phyloP scores from a whole-genome alignment of 78 protist genomes.

The Dictyostelium firmibasis region DNA sequence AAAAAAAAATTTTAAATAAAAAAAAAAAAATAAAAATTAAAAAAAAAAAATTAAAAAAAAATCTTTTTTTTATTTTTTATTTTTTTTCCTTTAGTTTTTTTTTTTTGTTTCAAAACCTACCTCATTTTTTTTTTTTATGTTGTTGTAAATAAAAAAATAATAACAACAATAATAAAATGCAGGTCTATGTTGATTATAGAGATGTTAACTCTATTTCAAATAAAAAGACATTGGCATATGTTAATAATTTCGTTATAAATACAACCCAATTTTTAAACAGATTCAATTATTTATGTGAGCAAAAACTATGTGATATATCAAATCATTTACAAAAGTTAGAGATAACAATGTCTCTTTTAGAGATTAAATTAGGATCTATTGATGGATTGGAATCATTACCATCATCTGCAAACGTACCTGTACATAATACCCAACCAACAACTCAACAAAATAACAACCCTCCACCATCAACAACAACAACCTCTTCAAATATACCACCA shows the following conservation, averaged over 20 bases:
- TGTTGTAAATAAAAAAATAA: background rate
- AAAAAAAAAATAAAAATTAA: too few species aligned
- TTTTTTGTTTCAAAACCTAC: background rate
- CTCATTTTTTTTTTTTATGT: background rate
- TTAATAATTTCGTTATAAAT: conserved; percentile 76
- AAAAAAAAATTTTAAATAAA: too few species aligned
- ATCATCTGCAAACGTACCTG: conserved; percentile 16
- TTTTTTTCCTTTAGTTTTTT: background rate
- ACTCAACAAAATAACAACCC: conserved; percentile 2
- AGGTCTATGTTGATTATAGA: conserved; percentile 69
- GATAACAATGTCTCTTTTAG: conserved; percentile 74
- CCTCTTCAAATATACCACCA: conserved; percentile 38
- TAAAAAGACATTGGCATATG: conserved; percentile 74
- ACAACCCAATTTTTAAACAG: conserved; percentile 80
- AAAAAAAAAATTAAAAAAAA: background rate
- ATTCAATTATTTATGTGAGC: conserved; percentile 77
- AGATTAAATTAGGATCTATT: conserved; percentile 70
- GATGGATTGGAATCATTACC: conserved; percentile 75
- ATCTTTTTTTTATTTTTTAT: background rate
- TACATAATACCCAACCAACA: background rate
- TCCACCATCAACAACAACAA: background rate
- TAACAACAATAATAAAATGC: conserved; percentile 13
- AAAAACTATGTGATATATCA: conserved; percentile 52
- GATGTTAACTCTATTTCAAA: conserved; percentile 42
- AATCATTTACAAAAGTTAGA: conserved; percentile 52